Evolutionary conservation across 2,329 filamentous ascomycete genomes (phyloP), one percentile per base, ranked within the genome.

Genomic region (Diatrype stigma): DNA sequence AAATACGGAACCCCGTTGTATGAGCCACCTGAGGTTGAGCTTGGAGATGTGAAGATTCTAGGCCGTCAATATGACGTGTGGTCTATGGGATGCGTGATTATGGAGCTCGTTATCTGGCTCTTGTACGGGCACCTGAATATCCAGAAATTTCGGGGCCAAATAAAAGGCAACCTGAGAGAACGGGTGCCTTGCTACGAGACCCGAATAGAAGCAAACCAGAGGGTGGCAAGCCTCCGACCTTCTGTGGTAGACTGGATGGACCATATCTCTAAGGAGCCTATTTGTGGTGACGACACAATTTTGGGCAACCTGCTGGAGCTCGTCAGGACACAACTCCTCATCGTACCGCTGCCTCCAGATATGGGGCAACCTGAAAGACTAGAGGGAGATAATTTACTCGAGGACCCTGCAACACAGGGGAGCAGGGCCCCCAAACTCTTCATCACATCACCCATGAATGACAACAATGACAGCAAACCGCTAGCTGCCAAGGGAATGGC

Each of bases 21-120:
- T 26, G 42, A 56, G 23, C 37, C 56, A 17, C 54, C 56, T 1
- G 53, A 56, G 26, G 35, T 47, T 23, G 34, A 1, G 0, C 38
- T 22, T 1, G 45, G 48, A n/a, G 42, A 2, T 2, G 17, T 51
- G 16, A 16, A 22, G 17, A 32, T 42, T 2, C 55, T 54, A 2
- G 60, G 61, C 3, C 44, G 60, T 1, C 54, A 49, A 6, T 65
- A 62, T 32, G 63, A 65, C 37, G 54, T 61, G 1, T 66, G 63
- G 63, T 57, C 58, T 8, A 53, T 65, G 38, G 64, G 63, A 0
- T 66, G 63, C 28, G 57, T 64, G 11, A 56, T 56, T n/a, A 37
- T 66, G 1, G 63, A 65, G 48, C 61, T 58, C 17, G 32, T 61
- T 37, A 53, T 63, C 6, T 66, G 63, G 62, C 38, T 60, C 14